These are phyloP conservation scores for Pseudopediastrum boryanum DNA, from an alignment of 139 green algal species.

Conservation along the genomic window DNA sequence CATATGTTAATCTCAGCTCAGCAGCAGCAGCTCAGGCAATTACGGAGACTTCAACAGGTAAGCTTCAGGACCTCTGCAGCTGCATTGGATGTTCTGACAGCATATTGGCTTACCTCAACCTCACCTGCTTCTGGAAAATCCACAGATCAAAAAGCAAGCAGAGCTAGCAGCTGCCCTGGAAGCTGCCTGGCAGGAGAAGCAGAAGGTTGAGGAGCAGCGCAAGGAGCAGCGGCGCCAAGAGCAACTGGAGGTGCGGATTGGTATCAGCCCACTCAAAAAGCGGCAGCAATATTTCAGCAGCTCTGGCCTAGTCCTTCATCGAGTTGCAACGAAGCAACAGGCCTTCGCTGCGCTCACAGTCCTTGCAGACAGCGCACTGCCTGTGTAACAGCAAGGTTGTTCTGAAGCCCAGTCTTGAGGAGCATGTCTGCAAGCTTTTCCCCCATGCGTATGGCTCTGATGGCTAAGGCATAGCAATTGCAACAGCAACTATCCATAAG, in stretches of 20 bases:
- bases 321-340: not conserved
- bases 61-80: not conserved
- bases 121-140: not conserved
- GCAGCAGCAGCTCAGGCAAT: constrained; percentile 37
- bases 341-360: not conserved
- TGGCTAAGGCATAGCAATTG: not conserved
- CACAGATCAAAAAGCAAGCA: constrained; percentile 45
- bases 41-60: constrained; percentile 30
- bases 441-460: not conserved
- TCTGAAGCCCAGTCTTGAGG: too few species aligned
- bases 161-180: constrained; percentile 33
- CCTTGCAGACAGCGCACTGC: not conserved
- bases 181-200: constrained; percentile 21
- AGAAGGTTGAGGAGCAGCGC: constrained; percentile 29
- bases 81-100: not conserved
- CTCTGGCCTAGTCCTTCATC: not conserved
- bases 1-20: constrained; percentile 24
- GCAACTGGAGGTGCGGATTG: constrained; percentile 3
- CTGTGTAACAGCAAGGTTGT: not conserved
- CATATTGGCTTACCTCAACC: not conserved
- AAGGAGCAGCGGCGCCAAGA: constrained; percentile 5
- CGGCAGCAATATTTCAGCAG: not conserved
- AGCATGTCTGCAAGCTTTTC: too few species aligned
- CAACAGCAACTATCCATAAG: not conserved
- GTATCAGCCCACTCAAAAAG: not conserved